These are phyloP conservation scores for Lunularia cruciata DNA, from an alignment of 225 moss, liverwort and hornwort species.

Conservation along the genomic window DNA sequence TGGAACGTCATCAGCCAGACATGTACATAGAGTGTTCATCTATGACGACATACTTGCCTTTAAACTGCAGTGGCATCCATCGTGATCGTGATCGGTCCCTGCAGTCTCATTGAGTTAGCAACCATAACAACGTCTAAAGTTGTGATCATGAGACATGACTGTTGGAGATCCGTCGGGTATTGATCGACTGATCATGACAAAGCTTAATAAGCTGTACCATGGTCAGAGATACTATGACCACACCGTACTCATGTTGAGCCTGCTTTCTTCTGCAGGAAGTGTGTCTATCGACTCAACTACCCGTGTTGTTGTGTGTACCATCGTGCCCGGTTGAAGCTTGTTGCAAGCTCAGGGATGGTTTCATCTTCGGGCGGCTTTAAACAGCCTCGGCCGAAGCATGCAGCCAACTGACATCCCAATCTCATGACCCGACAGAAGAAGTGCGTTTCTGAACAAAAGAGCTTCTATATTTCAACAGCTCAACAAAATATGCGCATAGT, in stretches of 20 bases:
- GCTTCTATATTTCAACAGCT: not conserved
- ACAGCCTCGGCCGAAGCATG: constrained; percentile 7
- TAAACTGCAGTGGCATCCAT: constrained; percentile 1
- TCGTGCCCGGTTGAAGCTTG: constrained; percentile 7
- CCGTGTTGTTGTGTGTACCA: not conserved
- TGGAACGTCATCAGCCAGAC: not conserved
- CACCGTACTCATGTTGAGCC: not conserved
- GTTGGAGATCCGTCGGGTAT: not conserved
- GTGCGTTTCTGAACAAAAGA: not conserved
- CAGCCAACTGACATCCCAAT: not conserved
- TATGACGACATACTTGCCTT: constrained; percentile 3
- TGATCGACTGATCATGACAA: not conserved
- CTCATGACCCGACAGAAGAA: not conserved
- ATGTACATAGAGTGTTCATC: not conserved
- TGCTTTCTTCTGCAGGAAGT: not conserved
- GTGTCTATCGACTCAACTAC: not conserved
- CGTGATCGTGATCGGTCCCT: not conserved
- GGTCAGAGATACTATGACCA: not conserved
- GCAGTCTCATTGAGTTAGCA: not conserved
- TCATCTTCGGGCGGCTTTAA: constrained; percentile 1
- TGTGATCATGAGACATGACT: not conserved
- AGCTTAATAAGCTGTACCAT: too few relatives aligned
- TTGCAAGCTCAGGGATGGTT: not conserved
- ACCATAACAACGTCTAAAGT: not conserved
- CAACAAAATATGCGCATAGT: constrained; percentile 5